These are phyloP conservation scores for Termitomyces titanicus DNA, from an alignment of 768 basidiomycete species.

Conservation along the genomic window DNA sequence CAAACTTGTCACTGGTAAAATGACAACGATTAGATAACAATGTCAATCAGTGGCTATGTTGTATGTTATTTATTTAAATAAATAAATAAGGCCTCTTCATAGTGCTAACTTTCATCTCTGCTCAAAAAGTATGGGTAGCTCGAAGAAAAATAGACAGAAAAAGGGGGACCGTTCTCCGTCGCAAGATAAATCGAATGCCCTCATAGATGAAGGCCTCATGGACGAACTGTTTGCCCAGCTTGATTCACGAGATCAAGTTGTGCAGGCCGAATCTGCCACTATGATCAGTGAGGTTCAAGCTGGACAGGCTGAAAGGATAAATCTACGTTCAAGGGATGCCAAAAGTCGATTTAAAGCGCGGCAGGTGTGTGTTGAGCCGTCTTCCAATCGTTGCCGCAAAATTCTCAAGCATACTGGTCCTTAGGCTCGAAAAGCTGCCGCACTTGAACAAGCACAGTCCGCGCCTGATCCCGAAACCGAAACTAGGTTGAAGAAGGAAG, in stretches of 20 bases:
- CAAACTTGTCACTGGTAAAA: too few relatives aligned
- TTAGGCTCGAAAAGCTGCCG: constrained; percentile 72
- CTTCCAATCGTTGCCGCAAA: background rate
- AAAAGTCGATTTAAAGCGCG: constrained; percentile 68
- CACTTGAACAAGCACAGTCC: constrained; percentile 48
- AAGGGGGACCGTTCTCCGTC: constrained; percentile 37
- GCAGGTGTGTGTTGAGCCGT: constrained; percentile 41
- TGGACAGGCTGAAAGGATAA: constrained; percentile 28
- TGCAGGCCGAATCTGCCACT: constrained; percentile 45
- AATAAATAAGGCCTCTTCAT: too few relatives aligned
- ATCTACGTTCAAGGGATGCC: constrained; percentile 42
- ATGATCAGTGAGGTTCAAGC: constrained; percentile 47
- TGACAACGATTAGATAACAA: too few relatives aligned
- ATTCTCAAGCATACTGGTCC: background rate
- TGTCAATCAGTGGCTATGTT: background rate
- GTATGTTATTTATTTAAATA: background rate
- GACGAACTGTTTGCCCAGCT: constrained; percentile 77
- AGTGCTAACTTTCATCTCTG: too few relatives aligned
- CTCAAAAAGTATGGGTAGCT: constrained; percentile 42
- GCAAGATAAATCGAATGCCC: constrained; percentile 23
- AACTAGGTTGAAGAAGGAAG: constrained; percentile 57
- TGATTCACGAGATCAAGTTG: constrained; percentile 53
- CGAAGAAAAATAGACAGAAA: constrained; percentile 57
- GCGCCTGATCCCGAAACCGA: constrained; percentile 57
- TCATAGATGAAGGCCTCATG: constrained; percentile 58